Evolutionary conservation across 306 rosid species (phyloP).

Genomic region (Myrica gale): DNA sequence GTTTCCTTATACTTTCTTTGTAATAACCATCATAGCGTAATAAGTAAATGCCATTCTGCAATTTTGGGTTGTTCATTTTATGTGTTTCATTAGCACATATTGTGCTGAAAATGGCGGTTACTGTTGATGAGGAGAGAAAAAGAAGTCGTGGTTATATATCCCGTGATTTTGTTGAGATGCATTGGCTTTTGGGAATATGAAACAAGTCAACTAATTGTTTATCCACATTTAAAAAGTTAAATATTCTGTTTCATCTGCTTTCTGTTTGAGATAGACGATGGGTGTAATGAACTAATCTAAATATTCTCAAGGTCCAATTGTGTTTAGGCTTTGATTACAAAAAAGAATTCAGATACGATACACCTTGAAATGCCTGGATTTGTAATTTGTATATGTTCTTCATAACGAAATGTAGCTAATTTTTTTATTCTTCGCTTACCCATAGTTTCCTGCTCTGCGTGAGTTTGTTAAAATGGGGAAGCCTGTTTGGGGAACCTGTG

Average conservation of each 20-base stretch:
- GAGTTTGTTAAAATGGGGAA: constrained; percentile 87
- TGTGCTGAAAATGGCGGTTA: neutral
- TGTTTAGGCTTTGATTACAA: neutral
- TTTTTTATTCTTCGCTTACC: neutral
- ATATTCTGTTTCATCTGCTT: neutral
- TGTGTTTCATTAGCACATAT: neutral
- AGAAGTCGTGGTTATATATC: neutral
- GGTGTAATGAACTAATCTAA: neutral
- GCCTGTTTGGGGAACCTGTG: constrained; percentile 99
- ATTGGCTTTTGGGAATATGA: neutral
- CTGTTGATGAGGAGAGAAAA: neutral
- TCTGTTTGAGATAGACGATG: neutral
- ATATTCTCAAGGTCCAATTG: neutral
- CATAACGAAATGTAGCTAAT: neutral
- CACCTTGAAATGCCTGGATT: neutral
- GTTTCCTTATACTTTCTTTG: no score
- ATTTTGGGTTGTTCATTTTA: neutral
- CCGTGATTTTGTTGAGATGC: constrained; percentile 1
- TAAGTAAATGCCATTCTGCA: neutral
- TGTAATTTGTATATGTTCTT: constrained; percentile 2
- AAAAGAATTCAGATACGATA: neutral
- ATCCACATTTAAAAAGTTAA: neutral
- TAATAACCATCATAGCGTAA: neutral
- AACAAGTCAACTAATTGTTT: neutral
- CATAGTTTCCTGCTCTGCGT: constrained; percentile 83